Evolutionary conservation across 116 monocot genomes (phyloP), one percentile per base, ranked within the genome.

Genomic region (Papilionanthe hybrid): DNA sequence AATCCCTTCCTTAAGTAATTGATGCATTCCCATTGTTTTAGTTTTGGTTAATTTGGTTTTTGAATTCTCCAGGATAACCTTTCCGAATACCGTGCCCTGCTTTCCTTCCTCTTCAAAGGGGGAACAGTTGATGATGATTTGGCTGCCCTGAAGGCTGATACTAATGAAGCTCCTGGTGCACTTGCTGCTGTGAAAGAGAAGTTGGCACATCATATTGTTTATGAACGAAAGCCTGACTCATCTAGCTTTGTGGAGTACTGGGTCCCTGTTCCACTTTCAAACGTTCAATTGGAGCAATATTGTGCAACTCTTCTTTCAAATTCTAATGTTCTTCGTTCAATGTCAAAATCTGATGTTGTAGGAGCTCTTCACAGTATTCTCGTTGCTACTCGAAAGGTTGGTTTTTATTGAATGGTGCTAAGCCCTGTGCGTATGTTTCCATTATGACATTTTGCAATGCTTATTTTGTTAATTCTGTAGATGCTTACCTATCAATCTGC

Each of bases 211-310:
- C 86, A 85, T 86, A 3, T 86, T 79, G 88, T 83, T 79, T 82
- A 89, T 79, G 86, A 89, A 28, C 82, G 86, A 30, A 91, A 86
- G 81, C 44, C 81, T 22, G 89, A 85, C 30, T 80, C 86, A 11
- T 85, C 89, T 55, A 93, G 81, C 42, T 90, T 92, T 82, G 22
- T 84, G 72, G 99, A 99, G 83, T 99, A 87, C 75, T 99, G 95
- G 95, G 99, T 99, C 81, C 99, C 99, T 84, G 93, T 90, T 83
- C 72, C 75, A 22, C 86, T 99, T 57, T 95, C 95, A 7, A 87
- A 84, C 78, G 86, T 99, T 82, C 99, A 99, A 44, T 89, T 99
- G 77, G 99, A 99, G 75, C 83, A 90, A 69, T 95, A 93, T 79
- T 93, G 95, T 86, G 79, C 83, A 22, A 87, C 78, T 29, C 55